These are phyloP conservation scores for Magnaporthiopsis rhizophila DNA, from an alignment of 2,329 filamentous ascomycete species.

Conservation along the genomic window DNA sequence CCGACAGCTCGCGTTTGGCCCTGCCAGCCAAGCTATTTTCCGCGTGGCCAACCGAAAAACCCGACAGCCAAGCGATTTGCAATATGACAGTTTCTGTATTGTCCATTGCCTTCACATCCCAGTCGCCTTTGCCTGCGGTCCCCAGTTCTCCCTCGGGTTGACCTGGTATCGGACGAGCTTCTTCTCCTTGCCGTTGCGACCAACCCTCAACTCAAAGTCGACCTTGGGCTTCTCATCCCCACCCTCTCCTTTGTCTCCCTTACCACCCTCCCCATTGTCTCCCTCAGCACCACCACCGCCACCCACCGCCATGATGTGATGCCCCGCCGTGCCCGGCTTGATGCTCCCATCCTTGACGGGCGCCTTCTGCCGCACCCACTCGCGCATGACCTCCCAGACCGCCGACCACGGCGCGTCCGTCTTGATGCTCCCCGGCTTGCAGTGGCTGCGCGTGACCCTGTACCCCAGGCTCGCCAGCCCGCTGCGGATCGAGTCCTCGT, in stretches of 20 bases:
- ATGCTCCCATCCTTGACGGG: conserved; percentile 69
- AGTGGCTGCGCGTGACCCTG: conserved; percentile 75
- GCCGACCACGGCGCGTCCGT: conserved; percentile 87
- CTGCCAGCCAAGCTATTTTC: too few species aligned
- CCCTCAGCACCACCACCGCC: conserved; percentile 56
- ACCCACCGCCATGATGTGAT: conserved; percentile 18
- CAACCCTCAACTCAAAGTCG: conserved; percentile 72
- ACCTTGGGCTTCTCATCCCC: conserved; percentile 30
- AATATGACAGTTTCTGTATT: too few species aligned
- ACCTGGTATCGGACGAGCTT: conserved; percentile 79
- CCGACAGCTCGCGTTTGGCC: too few species aligned
- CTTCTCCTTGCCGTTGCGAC: conserved; percentile 57
- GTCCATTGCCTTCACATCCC: conserved; percentile 33
- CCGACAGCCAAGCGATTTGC: too few species aligned
- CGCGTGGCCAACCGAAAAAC: too few species aligned
- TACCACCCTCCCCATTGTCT: conserved; percentile 21
- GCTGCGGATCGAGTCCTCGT: conserved; percentile 71
- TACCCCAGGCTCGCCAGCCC: conserved; percentile 78
- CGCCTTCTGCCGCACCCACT: conserved; percentile 76
- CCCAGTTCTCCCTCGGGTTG: conserved; percentile 91
- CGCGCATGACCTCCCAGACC: conserved; percentile 88
- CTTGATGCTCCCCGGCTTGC: conserved; percentile 82
- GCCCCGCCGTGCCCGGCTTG: conserved; percentile 62
- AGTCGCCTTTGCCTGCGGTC: conserved; percentile 61
- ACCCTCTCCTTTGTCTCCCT: conserved; percentile 18